Base-by-base conservation (phyloP, 2,329 filamentous ascomycete species). In the Penicillium thymicola region DNA sequence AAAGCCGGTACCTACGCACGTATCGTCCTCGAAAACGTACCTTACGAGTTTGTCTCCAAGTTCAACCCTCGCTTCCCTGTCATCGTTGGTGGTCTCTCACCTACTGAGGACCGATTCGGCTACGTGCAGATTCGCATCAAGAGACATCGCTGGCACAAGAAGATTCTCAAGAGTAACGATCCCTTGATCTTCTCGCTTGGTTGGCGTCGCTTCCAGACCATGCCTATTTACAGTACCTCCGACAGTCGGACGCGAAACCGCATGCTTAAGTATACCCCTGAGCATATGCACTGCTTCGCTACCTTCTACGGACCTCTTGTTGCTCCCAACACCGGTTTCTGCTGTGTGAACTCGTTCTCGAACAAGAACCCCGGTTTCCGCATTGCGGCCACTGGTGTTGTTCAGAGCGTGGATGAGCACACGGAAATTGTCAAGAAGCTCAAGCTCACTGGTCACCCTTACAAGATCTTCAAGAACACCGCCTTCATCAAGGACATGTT, bases 401-500 rank as follows among this genome's bases (percentile, higher is more conserved):
- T 99, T 5, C 80, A 97, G 62, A 92, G 88, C 69, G 94, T 99
- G 21, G 94, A 99, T 72, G 92, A 97, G 76, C 90, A 89, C 40
- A 92, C 90, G 3, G 94, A 99, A 73, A 97, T 99, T 63, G 94
- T 99, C 75, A 99, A 99, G 84, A 99, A 99, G 81, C 87, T 99
- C 70, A 99, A 99, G 76, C 84, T 99, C 47, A 97, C 92, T 0
- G 94, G 94, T 58, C 82, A 85, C 46, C 92, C 94, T 1, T 95
- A 94, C 83, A 97, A 97, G 79, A 95, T 97, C 75, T 97, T 95
- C 85, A 96, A 96, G 77, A 99, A 99, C 79, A 99, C 94, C 0
- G 92, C 94, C 38, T 99, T 99, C 73, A 92, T 99, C 78, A 95
- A 94, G 75, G 91, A 96, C 77, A 99, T 99, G 94, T 99, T 99